Evolutionary conservation across 768 basidiomycete species (phyloP).

Genomic region (Nevesoporus exiguus): DNA sequence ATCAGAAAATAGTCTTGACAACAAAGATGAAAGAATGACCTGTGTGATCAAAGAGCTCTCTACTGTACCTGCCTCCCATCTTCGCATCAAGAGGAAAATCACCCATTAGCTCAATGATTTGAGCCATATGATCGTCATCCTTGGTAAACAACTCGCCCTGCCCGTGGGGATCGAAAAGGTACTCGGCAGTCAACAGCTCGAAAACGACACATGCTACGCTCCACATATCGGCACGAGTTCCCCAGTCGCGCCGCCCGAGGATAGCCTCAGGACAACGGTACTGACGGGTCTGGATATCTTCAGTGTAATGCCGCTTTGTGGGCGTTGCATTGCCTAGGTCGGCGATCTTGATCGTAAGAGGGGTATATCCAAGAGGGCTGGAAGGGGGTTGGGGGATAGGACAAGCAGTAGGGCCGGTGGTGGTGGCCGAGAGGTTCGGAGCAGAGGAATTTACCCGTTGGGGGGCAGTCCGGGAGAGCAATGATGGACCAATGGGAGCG

Average conservation of each 20-base stretch:
- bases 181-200: slow-evolving; percentile 88
- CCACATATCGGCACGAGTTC: slow-evolving; percentile 84
- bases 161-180: slow-evolving; percentile 85
- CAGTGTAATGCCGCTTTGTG: slow-evolving; percentile 85
- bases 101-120: slow-evolving; percentile 88
- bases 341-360: slow-evolving; percentile 87
- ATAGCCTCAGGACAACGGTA: slow-evolving; percentile 96
- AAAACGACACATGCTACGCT: slow-evolving; percentile 89
- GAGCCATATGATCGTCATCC: slow-evolving; percentile 95
- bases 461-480: slow-evolving; percentile 66
- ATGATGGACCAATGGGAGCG: slow-evolving; percentile 42
- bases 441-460: slow-evolving; percentile 12
- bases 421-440: slow-evolving; percentile 21
- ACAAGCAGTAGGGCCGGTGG: slow-evolving; percentile 20
- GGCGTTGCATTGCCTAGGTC: slow-evolving; percentile 94
- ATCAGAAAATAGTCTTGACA: slow-evolving; percentile 4
- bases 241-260: slow-evolving; percentile 84
- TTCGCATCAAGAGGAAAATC: slow-evolving; percentile 71
- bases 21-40: slow-evolving; percentile 39
- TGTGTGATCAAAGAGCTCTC: slow-evolving; percentile 77
- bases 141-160: slow-evolving; percentile 81
- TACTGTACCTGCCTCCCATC: slow-evolving; percentile 80
- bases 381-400: slow-evolving; percentile 25
- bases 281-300: slow-evolving; percentile 95
- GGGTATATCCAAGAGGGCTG: slow-evolving; percentile 27